Conservation (phyloP, 805 yeast genomes). For the Yamadazyma philogaea region DNA sequence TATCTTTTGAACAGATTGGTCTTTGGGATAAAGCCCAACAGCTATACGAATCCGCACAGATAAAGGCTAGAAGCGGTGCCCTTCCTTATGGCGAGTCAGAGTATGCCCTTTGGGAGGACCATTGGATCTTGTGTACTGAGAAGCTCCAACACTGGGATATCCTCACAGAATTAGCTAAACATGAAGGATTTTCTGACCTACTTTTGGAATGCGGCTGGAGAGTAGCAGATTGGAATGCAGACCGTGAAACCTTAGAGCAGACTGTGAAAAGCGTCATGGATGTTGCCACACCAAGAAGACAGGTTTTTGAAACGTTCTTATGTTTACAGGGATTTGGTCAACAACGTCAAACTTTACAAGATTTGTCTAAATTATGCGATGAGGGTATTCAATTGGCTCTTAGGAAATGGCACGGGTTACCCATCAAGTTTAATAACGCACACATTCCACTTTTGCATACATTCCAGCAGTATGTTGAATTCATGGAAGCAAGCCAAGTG, state of each 20-base stretch:
- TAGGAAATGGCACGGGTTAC: conserved; percentile 90
- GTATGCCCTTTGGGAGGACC: conserved; percentile 96
- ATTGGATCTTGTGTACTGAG: conserved; percentile 97
- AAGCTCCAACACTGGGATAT: conserved; percentile 98
- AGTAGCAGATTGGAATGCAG: conserved; percentile 97
- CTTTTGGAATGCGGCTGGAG: conserved; percentile 99
- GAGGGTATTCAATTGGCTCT: conserved; percentile 94
- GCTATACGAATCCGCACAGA: conserved; percentile 92
- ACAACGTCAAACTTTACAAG: conserved; percentile 80
- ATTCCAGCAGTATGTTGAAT: conserved; percentile 96
- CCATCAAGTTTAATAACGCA: conserved; percentile 71
- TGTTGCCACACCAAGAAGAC: conserved; percentile 96
- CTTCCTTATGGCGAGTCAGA: conserved; percentile 94
- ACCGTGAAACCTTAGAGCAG: conserved; percentile 89
- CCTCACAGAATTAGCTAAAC: conserved; percentile 91
- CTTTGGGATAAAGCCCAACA: conserved; percentile 93
- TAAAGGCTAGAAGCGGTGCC: conserved; percentile 92
- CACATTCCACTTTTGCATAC: conserved; percentile 89
- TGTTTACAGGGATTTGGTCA: conserved; percentile 92
- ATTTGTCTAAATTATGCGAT: conserved; percentile 82
- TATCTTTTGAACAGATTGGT: conserved; percentile 93
- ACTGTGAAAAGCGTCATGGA: conserved; percentile 96
- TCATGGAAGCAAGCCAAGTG: conserved; percentile 95
- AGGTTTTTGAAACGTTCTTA: conserved; percentile 90
- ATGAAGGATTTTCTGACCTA: conserved; percentile 95